Base-by-base conservation (phyloP, 257 asterid genomes). In the Solanum pennellii region DNA sequence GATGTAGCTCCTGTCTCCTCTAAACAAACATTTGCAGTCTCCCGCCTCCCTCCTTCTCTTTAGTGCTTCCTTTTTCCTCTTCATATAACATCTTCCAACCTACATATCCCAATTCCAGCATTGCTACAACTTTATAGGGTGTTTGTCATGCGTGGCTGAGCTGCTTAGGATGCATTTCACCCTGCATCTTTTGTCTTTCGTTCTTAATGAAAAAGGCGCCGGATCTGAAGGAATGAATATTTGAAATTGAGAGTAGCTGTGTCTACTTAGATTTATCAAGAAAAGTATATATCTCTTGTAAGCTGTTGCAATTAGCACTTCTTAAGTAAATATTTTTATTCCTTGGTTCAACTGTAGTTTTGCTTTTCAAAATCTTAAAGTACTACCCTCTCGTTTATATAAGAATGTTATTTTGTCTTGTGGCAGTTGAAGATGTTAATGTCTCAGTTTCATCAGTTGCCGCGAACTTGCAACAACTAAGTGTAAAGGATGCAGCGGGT, bases 361-460 rank as follows among this genome's bases (percentile, higher is more conserved):
- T 82, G 20, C 37, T 52, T 18, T 47, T 82, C 45, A 82, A 82
- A 27, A 39, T 82, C 35, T 82, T 82, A 49, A 49, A 47, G 68
- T 82, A 49, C 85, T 82, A 52, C 66, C 68, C 85, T 49, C 65
- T 45, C 52, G 20, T 45, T 45, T 79, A 15, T 79, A 16, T 27
- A 79, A 79, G 84, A 79, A 79, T 16, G 84, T 45, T 35, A 15
- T 65, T 60, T 83, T 84, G 82, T 83, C 52, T 85, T 89, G 80
- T 90, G 94, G 89, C 96, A 94, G 99, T 82, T 88, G 93, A 93
- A 89, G 92, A 91, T 89, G 89, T 59, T 87, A 92, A 84, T 83
- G 90, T 72, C 52, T 89, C 93, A 10, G 93, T 92, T 69, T 87
- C 95, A 86, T 91, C 94, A 18, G 92, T 93, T 85, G 83, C 98